Evolutionary conservation across 1,284 basidiomycete species (phyloP).

Genomic region (Cutaneotrichosporon sp.): DNA sequence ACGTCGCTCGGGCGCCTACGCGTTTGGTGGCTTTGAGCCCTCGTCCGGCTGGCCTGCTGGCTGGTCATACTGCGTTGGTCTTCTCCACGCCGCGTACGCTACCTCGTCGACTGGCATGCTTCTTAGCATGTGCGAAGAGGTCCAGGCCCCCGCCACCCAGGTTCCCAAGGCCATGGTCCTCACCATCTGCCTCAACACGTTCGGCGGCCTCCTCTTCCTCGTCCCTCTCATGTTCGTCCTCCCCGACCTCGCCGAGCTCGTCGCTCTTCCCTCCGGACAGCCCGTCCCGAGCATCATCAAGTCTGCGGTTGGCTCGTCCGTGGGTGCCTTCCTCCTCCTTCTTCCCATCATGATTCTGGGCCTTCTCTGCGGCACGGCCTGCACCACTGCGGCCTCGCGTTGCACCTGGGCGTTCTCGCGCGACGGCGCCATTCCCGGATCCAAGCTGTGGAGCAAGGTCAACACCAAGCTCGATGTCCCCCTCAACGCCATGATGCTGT

Average conservation of each 20-base stretch:
- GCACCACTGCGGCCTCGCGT: slow-evolving; percentile 46
- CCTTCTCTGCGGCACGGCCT: slow-evolving; percentile 51
- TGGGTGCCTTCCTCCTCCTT: slow-evolving; percentile 54
- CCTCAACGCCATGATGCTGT: slow-evolving; percentile 53
- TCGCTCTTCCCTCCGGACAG: slow-evolving; percentile 52
- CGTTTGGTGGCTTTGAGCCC: slow-evolving; percentile 30
- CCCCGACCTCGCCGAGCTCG: slow-evolving; percentile 48
- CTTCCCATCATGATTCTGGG: slow-evolving; percentile 53
- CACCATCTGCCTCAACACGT: slow-evolving; percentile 27
- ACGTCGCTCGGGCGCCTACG: slow-evolving; percentile 37
- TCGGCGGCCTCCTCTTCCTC: slow-evolving; percentile 45
- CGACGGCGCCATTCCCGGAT: slow-evolving; percentile 55
- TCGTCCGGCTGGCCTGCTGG: slow-evolving; percentile 21
- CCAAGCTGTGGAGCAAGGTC: slow-evolving; percentile 47
- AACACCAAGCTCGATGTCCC: slow-evolving; percentile 52
- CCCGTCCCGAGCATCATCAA: slow-evolving; percentile 54
- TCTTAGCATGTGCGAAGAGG: slow-evolving; percentile 51
- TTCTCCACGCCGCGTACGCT: slow-evolving; percentile 47
- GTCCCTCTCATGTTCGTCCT: slow-evolving; percentile 56
- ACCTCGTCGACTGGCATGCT: slow-evolving; percentile 48
- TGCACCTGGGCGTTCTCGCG: slow-evolving; percentile 53
- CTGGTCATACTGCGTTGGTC: slow-evolving; percentile 39
- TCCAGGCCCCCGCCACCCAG: slow-evolving; percentile 46
- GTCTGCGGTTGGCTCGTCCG: slow-evolving; percentile 49
- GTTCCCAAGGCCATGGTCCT: slow-evolving; percentile 48